A percentile compares a stretch with the other conserved stretches of the same genome.
These are phyloP conservation scores for Escallonia rubra DNA, from an alignment of 129 eudicot species.

Conservation along the genomic window DNA sequence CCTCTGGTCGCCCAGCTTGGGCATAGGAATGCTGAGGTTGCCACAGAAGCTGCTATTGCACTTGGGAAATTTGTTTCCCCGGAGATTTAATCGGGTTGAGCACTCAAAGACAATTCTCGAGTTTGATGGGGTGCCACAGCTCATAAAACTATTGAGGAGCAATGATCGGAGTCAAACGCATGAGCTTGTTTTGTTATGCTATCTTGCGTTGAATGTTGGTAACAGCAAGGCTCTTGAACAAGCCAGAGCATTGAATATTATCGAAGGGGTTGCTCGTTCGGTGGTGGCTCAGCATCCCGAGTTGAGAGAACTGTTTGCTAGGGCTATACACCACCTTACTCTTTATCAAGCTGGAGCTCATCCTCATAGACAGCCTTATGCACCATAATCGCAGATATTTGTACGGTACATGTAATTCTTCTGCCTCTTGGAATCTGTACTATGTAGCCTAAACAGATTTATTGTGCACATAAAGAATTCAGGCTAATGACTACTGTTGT, in stretches of 20 bases:
- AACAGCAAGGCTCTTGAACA: slow-evolving; percentile 55
- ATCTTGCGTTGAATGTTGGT: slow-evolving; percentile 60
- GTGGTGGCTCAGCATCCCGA: too few species aligned
- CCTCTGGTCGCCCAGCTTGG: slow-evolving; percentile 54
- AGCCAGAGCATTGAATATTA: slow-evolving; percentile 49
- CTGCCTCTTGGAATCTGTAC: too few species aligned
- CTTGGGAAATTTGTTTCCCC: slow-evolving; percentile 55
- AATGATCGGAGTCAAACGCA: slow-evolving; percentile 30
- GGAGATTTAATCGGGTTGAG: slow-evolving; percentile 49
- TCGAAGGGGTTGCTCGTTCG: slow-evolving; percentile 59
- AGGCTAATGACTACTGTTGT: too few species aligned
- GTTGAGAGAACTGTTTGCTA: too few species aligned
- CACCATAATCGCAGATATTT: too few species aligned
- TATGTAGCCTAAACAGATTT: too few species aligned
- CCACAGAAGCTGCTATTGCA: slow-evolving; percentile 52
- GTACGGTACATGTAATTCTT: too few species aligned
- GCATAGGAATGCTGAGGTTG: slow-evolving; percentile 28
- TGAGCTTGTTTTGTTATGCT: slow-evolving; percentile 53
- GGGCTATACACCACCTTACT: too few species aligned
- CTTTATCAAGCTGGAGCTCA: too few species aligned
- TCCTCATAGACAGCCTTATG: slow-evolving; percentile 27
- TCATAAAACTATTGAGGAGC: slow-evolving; percentile 45
- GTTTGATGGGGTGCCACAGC: slow-evolving; percentile 39
- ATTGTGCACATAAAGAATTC: too few species aligned
- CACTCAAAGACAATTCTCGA: slow-evolving; percentile 68